Percentiles rank a stretch among this genome's conserved stretches.
Conservation (phyloP, 2,329 filamentous ascomycete genomes). For the Phyllosticta citribraziliensis region DNA sequence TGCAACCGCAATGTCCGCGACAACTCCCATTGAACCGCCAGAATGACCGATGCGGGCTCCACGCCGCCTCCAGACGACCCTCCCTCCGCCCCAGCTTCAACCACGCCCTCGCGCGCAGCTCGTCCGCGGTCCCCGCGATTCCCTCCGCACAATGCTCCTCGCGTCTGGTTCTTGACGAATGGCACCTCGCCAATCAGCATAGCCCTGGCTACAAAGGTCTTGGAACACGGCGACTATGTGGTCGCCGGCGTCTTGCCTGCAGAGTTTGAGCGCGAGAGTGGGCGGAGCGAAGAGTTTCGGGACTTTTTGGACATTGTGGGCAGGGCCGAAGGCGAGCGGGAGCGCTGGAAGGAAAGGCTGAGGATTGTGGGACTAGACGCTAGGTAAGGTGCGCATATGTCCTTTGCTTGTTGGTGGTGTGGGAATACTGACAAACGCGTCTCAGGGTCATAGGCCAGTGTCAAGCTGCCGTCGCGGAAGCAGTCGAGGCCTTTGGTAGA, state of each 20-base stretch:
- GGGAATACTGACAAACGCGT: conserved; percentile 6
- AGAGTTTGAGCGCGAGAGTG: conserved; percentile 62
- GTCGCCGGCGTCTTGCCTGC: conserved; percentile 71
- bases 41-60: neutral
- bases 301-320: conserved; percentile 58
- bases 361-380: conserved; percentile 51
- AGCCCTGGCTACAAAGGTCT: conserved; percentile 67
- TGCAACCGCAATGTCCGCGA: conserved; percentile 1
- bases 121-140: conserved; percentile 40
- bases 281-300: conserved; percentile 67
- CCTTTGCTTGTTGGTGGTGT: neutral
- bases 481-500: conserved; percentile 70
- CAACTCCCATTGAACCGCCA: neutral
- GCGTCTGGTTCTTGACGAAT: conserved; percentile 88
- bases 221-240: conserved; percentile 86
- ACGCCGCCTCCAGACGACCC: conserved; percentile 1
- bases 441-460: conserved; percentile 56
- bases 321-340: conserved; percentile 43
- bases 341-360: conserved; percentile 74
- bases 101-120: conserved; percentile 20
- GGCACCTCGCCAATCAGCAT: conserved; percentile 78
- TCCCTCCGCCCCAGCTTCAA: neutral
- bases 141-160: conserved; percentile 55
- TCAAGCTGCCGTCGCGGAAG: conserved; percentile 78
- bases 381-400: conserved; percentile 28